Percentiles rank a stretch among this genome's conserved stretches.
Evolutionary conservation across 768 basidiomycete species (phyloP).

Genomic region (Mycena filopes): DNA sequence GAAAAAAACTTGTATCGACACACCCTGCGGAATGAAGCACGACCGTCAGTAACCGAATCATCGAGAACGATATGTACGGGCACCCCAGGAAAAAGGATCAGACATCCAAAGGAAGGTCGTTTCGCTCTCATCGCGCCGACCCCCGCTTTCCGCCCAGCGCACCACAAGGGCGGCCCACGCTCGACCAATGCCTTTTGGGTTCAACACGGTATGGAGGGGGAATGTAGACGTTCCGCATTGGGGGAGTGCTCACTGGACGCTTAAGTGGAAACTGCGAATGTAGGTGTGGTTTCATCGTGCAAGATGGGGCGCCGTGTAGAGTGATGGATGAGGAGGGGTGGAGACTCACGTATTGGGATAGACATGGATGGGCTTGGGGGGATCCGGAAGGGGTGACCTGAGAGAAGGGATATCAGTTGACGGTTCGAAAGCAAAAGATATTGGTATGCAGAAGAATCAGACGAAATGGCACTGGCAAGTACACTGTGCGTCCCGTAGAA

Average conservation of each 20-base stretch:
- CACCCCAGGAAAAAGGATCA: conserved; percentile 58
- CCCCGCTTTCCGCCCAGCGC: conserved; percentile 81
- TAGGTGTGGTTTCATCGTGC: conserved; percentile 67
- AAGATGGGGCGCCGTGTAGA: conserved; percentile 32
- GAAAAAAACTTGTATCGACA: background rate
- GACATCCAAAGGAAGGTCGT: conserved; percentile 93
- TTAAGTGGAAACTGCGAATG: conserved; percentile 93
- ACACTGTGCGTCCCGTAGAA: conserved; percentile 70
- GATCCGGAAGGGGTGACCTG: background rate
- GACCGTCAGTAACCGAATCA: conserved; percentile 12
- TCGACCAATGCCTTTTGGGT: conserved; percentile 70
- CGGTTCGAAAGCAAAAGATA: conserved; percentile 21
- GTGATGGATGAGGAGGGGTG: conserved; percentile 6
- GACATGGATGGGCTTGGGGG: background rate
- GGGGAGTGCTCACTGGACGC: conserved; percentile 80
- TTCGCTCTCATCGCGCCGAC: conserved; percentile 76
- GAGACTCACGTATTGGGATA: conserved; percentile 38
- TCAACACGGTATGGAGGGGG: conserved; percentile 72
- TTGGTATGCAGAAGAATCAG: conserved; percentile 60
- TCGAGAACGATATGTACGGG: conserved; percentile 4
- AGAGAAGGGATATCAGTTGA: conserved; percentile 8
- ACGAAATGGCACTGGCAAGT: conserved; percentile 92
- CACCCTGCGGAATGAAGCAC: background rate
- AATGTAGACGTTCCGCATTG: conserved; percentile 76
- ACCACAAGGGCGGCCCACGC: conserved; percentile 74